Percentiles rank a stretch among this genome's conserved stretches.
These are phyloP conservation scores for Artemisia tridentata DNA, from an alignment of 129 eudicot species.

Conservation along the genomic window DNA sequence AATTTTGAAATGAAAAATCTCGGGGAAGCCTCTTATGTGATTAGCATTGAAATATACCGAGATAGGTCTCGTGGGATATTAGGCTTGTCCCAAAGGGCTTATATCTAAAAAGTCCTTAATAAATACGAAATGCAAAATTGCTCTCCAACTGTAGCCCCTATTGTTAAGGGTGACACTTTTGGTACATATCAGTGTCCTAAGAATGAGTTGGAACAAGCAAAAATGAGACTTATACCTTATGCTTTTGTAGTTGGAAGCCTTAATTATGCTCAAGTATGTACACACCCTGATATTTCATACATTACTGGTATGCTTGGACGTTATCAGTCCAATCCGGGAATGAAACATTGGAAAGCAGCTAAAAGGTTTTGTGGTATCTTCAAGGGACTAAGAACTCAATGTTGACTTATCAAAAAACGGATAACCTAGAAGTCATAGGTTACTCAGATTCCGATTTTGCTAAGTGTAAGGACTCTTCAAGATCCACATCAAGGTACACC, in stretches of 20 bases:
- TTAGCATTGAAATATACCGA: neutral
- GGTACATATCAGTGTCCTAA: neutral
- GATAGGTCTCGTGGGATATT: neutral
- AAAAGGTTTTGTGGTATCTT: neutral
- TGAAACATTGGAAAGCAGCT: neutral
- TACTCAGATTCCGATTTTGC: neutral
- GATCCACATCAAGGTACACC: too few species aligned
- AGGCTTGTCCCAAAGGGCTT: neutral
- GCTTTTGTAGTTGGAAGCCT: neutral
- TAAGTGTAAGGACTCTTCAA: neutral
- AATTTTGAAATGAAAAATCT: constrained; percentile 8
- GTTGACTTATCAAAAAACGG: neutral
- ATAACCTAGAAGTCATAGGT: neutral
- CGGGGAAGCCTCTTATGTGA: constrained; percentile 4
- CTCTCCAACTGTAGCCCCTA: neutral
- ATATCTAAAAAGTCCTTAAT: neutral
- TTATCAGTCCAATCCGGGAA: neutral
- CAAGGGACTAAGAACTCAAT: neutral
- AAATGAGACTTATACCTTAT: neutral
- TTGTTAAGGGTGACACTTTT: neutral
- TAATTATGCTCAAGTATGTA: neutral
- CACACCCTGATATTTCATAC: neutral
- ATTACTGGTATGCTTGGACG: neutral
- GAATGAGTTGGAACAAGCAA: neutral
- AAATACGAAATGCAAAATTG: neutral